Evolutionary conservation across 768 basidiomycete genomes (phyloP).

Genomic region (Leucocoprinus leucothites): DNA sequence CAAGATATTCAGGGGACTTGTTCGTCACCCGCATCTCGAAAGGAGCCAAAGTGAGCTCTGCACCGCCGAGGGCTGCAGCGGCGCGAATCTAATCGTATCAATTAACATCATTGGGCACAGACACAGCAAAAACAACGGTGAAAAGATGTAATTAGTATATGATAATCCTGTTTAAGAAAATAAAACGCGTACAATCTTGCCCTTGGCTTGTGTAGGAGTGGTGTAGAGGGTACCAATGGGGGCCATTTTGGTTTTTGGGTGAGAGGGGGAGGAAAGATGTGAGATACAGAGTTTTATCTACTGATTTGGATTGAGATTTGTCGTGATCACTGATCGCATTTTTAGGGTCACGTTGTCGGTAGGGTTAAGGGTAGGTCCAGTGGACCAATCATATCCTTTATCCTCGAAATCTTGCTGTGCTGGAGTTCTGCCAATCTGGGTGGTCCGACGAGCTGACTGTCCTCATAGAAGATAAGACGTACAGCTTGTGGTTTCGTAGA

Average conservation of each 20-base stretch:
- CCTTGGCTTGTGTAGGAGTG: constrained; percentile 13
- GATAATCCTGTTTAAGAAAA: neutral
- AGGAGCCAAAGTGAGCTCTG: constrained; percentile 52
- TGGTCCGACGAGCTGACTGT: no score
- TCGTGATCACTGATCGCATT: constrained; percentile 6
- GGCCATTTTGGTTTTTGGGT: constrained; percentile 15
- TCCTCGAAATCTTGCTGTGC: neutral
- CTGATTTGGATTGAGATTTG: constrained; percentile 3
- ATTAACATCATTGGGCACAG: neutral
- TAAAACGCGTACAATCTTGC: constrained; percentile 16
- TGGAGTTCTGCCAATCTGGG: no score
- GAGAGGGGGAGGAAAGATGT: neutral
- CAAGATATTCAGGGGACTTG: constrained; percentile 63
- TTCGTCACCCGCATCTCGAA: constrained; percentile 67
- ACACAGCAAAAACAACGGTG: neutral
- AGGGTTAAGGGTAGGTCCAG: constrained; percentile 1
- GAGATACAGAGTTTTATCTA: constrained; percentile 3
- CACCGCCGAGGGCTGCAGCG: constrained; percentile 55
- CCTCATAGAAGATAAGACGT: no score
- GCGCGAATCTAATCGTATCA: constrained; percentile 41
- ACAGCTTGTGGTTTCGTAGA: no score
- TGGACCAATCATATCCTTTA: neutral
- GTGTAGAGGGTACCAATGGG: constrained; percentile 17
- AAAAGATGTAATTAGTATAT: neutral
- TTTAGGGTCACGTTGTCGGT: constrained; percentile 6